Percentiles rank a stretch among this genome's conserved stretches.
Evolutionary conservation across 2,329 filamentous ascomycete species (phyloP).

Genomic region (Ciborinia camelliae): DNA sequence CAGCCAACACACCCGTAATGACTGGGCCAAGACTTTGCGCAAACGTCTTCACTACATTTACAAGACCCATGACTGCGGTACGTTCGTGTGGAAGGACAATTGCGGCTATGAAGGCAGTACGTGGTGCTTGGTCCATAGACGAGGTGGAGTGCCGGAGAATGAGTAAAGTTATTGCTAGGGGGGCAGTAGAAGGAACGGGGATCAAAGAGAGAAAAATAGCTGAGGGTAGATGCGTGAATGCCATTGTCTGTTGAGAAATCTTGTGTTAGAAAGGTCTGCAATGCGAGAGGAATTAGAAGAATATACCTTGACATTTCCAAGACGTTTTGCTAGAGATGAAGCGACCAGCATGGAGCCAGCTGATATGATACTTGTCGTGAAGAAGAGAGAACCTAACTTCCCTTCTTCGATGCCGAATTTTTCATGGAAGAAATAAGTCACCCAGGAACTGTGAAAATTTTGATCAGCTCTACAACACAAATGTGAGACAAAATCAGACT

Average conservation of each 20-base stretch:
- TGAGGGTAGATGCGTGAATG: slow-evolving; percentile 70
- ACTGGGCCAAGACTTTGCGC: slow-evolving; percentile 60
- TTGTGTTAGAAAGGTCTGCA: slow-evolving; percentile 30
- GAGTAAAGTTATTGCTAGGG: slow-evolving; percentile 56
- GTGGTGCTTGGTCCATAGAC: slow-evolving; percentile 69
- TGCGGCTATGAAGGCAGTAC: slow-evolving; percentile 65
- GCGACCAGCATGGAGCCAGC: slow-evolving; percentile 52
- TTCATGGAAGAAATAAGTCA: slow-evolving; percentile 54
- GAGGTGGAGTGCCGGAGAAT: slow-evolving; percentile 59
- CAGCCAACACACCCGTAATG: slow-evolving; percentile 61
- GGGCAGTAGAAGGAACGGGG: slow-evolving; percentile 51
- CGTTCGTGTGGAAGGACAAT: slow-evolving; percentile 62
- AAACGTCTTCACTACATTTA: slow-evolving; percentile 67
- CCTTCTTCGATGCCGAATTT: slow-evolving; percentile 49
- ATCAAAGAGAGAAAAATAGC: slow-evolving; percentile 63
- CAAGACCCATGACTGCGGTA: slow-evolving; percentile 67
- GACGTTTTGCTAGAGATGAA: slow-evolving; percentile 51
- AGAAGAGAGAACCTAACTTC: slow-evolving; percentile 53
- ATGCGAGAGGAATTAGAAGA: not conserved
- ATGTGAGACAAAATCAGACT: slow-evolving; percentile 31
- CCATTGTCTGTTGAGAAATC: slow-evolving; percentile 56
- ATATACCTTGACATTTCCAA: slow-evolving; percentile 60
- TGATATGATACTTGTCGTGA: slow-evolving; percentile 50
- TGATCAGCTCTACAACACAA: slow-evolving; percentile 38
- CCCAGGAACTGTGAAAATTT: slow-evolving; percentile 51